Percentiles rank a stretch among this genome's conserved stretches.
phyloP scores from a whole-genome alignment of 371 early-diverging fungal species.

The Mycotypha africana region DNA sequence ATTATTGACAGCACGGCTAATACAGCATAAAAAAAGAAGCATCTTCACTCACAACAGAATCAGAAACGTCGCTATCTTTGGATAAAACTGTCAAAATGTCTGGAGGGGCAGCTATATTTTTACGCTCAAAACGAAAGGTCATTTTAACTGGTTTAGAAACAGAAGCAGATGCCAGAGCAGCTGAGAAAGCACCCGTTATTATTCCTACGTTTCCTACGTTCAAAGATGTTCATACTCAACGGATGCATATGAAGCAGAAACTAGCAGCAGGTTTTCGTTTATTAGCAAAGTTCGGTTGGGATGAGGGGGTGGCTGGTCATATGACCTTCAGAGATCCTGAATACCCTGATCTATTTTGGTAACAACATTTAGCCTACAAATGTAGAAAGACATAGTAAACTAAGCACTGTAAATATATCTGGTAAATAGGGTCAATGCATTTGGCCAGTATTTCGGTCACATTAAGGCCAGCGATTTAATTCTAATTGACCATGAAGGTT shows the following conservation, averaged over 20 bases:
- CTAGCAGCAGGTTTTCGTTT: slow-evolving; percentile 57
- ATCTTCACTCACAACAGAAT: too few species aligned
- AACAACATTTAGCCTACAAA: too few species aligned
- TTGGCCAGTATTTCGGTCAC: slow-evolving; percentile 50
- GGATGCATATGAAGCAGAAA: slow-evolving; percentile 53
- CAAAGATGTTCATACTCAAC: slow-evolving; percentile 36
- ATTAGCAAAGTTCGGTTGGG: slow-evolving; percentile 50
- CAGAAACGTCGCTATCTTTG: too few species aligned
- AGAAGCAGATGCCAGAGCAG: slow-evolving; percentile 37
- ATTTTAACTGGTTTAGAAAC: slow-evolving; percentile 40
- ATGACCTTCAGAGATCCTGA: slow-evolving; percentile 59
- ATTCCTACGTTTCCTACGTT: slow-evolving; percentile 37
- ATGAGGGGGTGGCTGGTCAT: slow-evolving; percentile 58
- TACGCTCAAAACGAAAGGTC: slow-evolving; percentile 27
- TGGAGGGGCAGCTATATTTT: too few species aligned
- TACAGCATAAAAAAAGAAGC: slow-evolving; percentile 1
- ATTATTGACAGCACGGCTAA: neutral
- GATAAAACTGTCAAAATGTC: too few species aligned
- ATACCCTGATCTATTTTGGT: slow-evolving; percentile 55
- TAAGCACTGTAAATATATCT: neutral
- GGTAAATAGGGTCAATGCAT: slow-evolving; percentile 56
- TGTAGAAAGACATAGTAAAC: too few species aligned
- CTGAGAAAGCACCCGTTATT: slow-evolving; percentile 32
- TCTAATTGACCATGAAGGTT: slow-evolving; percentile 49
- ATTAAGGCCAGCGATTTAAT: slow-evolving; percentile 51